Conservation (phyloP, 768 basidiomycete genomes). For the Boletus sp. region DNA sequence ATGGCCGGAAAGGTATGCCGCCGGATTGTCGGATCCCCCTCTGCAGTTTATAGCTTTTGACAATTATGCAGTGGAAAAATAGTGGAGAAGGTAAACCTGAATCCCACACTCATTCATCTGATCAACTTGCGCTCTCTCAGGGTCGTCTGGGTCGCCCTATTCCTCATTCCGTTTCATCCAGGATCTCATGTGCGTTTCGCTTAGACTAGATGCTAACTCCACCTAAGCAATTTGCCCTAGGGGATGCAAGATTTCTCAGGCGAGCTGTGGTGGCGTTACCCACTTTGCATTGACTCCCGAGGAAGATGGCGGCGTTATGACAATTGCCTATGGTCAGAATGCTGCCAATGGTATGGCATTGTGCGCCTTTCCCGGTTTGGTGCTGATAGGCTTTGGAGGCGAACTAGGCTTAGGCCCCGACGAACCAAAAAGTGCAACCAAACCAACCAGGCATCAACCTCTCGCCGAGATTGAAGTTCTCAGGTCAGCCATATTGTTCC, state of each 20-base stretch:
- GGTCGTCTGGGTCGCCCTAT: slow-evolving; percentile 86
- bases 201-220: not conserved
- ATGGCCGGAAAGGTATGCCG: slow-evolving; percentile 71
- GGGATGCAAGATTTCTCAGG: slow-evolving; percentile 73
- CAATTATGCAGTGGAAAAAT: slow-evolving; percentile 75
- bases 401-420: slow-evolving; percentile 81
- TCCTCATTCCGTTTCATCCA: slow-evolving; percentile 84
- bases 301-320: slow-evolving; percentile 73
- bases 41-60: not conserved
- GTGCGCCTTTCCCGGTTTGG: not conserved
- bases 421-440: slow-evolving; percentile 83
- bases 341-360: slow-evolving; percentile 65
- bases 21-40: not conserved
- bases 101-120: not conserved
- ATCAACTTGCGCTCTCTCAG: slow-evolving; percentile 37
- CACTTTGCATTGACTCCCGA: slow-evolving; percentile 80
- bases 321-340: slow-evolving; percentile 82
- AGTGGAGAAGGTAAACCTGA: slow-evolving; percentile 74
- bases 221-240: slow-evolving; percentile 33
- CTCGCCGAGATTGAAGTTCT: slow-evolving; percentile 80
- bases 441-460: slow-evolving; percentile 67
- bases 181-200: slow-evolving; percentile 66
- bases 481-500: slow-evolving; percentile 46
- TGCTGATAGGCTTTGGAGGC: slow-evolving; percentile 35
- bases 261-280: slow-evolving; percentile 81